Evolutionary conservation across 345 rosid species (phyloP).

Genomic region (Microthlaspi erraticum): DNA sequence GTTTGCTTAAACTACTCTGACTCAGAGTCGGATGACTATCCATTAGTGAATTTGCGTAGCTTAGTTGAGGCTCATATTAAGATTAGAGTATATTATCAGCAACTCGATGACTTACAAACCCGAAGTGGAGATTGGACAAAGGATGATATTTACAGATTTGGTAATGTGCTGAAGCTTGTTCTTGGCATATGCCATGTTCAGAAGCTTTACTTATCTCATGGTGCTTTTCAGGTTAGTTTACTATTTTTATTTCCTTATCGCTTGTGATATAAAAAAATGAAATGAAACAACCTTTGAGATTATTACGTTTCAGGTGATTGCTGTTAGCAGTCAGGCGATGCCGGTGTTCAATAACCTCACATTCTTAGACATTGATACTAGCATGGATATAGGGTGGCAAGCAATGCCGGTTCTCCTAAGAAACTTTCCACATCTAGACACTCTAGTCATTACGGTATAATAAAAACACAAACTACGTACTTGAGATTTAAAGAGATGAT

Average conservation of each 20-base stretch:
- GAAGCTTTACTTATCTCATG: not conserved
- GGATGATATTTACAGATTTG: too few species aligned
- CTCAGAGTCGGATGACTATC: not conserved
- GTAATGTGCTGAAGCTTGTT: not conserved
- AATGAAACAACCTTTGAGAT: too few species aligned
- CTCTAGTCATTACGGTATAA: not conserved
- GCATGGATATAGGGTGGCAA: not conserved
- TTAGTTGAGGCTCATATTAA: not conserved
- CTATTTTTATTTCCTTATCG: too few species aligned
- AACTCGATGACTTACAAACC: too few species aligned
- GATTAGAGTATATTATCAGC: not conserved
- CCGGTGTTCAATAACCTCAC: conserved; percentile 26
- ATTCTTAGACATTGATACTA: not conserved
- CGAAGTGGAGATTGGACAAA: too few species aligned
- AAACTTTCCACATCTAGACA: conserved; percentile 14
- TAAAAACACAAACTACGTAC: not conserved
- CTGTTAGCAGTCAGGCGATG: not conserved
- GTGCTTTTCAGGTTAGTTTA: not conserved
- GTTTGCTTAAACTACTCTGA: not conserved
- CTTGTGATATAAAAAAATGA: too few species aligned
- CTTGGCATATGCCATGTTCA: not conserved
- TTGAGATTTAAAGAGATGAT: not conserved
- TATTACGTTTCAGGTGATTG: not conserved
- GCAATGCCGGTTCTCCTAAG: conserved; percentile 21
- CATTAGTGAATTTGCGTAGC: not conserved